A percentile compares a stretch with the other conserved stretches of the same genome.
phyloP scores from a whole-genome alignment of 768 basidiomycete species.

The Podaxis carcinomalis region DNA sequence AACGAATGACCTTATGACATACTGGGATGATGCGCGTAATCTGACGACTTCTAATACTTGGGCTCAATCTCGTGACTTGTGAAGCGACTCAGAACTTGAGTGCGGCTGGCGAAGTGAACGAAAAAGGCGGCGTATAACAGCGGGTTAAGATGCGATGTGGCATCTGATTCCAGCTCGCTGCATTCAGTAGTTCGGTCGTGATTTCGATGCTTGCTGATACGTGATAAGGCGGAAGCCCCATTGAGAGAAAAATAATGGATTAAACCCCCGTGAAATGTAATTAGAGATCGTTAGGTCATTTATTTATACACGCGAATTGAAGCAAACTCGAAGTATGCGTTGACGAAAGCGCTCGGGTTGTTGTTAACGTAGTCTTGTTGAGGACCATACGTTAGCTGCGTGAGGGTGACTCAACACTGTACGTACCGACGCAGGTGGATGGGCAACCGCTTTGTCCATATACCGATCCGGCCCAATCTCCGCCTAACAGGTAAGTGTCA shows the following conservation, averaged over 20 bases:
- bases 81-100: neutral
- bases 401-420: neutral
- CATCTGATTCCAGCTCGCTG: neutral
- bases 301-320: conserved; percentile 38
- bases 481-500: conserved; percentile 23
- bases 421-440: conserved; percentile 52
- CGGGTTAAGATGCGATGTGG: neutral
- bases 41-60: neutral
- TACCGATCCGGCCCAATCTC: conserved; percentile 55
- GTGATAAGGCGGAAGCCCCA: neutral
- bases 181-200: neutral
- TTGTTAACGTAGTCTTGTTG: conserved; percentile 51
- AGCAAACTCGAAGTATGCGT: conserved; percentile 68
- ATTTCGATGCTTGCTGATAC: neutral
- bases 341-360: conserved; percentile 56
- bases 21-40: neutral
- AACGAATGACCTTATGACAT: neutral
- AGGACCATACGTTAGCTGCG: neutral
- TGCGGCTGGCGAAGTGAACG: neutral
- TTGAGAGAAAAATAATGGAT: neutral
- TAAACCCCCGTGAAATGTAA: neutral
- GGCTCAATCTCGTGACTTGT: neutral
- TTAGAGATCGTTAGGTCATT: neutral
- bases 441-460: conserved; percentile 51
- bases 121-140: neutral